These are phyloP conservation scores for Eustoma russellianum DNA, from an alignment of 257 asterid genomes.

Conservation along the genomic window DNA sequence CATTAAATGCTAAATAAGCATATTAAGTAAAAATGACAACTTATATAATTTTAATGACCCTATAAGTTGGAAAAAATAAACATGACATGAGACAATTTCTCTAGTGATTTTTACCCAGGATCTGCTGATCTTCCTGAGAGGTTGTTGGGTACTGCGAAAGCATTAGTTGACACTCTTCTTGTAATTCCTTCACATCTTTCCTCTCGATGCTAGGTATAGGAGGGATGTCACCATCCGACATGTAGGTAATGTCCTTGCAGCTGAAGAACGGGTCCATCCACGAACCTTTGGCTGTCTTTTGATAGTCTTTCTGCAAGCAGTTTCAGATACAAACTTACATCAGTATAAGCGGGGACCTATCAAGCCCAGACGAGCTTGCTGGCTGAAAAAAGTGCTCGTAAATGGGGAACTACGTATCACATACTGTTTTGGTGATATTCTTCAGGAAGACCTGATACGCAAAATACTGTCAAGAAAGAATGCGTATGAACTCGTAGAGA, in stretches of 20 bases:
- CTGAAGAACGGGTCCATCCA: conserved; percentile 91
- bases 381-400: conserved; percentile 1
- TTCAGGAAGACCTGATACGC: conserved; percentile 79
- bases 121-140: conserved; percentile 58
- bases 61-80: too few species aligned
- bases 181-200: conserved; percentile 80
- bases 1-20: background rate
- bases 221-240: conserved; percentile 89
- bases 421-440: conserved; percentile 83
- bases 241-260: conserved; percentile 89
- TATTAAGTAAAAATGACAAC: too few species aligned
- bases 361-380: conserved; percentile 3
- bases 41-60: too few species aligned
- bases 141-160: conserved; percentile 68
- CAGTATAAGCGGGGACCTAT: conserved; percentile 8
- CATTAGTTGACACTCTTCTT: conserved; percentile 85
- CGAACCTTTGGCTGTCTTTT: conserved; percentile 41
- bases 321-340: conserved; percentile 13
- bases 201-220: conserved; percentile 79
- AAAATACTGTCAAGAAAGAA: conserved; percentile 85
- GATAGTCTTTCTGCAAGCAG: conserved; percentile 64
- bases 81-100: too few species aligned
- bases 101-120: conserved; percentile 45
- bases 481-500: conserved; percentile 71
- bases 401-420: conserved; percentile 15